Evolutionary conservation across 352 stramenopile species (phyloP), one percentile per base, ranked within the genome.

Genomic region (Phytophthora pistaciae): DNA sequence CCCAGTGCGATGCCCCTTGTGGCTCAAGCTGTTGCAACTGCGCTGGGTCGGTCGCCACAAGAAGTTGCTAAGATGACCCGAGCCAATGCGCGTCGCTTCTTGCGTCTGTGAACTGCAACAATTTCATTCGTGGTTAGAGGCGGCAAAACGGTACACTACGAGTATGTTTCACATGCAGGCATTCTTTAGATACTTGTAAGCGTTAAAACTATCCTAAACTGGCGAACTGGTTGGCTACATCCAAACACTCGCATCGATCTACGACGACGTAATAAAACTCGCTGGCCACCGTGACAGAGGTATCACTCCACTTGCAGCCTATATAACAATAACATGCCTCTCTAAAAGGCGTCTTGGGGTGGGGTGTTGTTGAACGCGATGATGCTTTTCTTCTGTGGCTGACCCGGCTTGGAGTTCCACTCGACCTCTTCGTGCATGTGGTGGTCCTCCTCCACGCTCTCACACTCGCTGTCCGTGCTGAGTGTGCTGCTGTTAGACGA

Each of bases 401-500:
- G 21, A 13, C 49, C 49, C 5, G 13, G 13, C 31, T 59, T 60
- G 27, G 18, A 23, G 18, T n/a, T 68, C 61, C 57, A 75, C 21
- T 70, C 33, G 29, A 20, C 46, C 14, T 63, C 56, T 36, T 50
- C 31, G 4, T 68, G 57, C 57, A 69, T 61, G 46, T 71, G 46
- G 2, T 72, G 46, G 21, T 70, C 61, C 16, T 90, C 80, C 42
- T 82, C 66, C 27, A 60, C 63, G 48, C 85, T 88, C 68, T 91
- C 87, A 31, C 82, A 84, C 68, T 94, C 87, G 64, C 87, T 93
- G 79, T 94, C 87, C 13, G 87, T 94, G 42, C 85, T 88, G 3
- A 77, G 75, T 27, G 79, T 80, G 57, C 79, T 88, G 72, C 77
- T 87, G 65, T 75, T 78, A 16, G 75, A 84, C 31, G 61, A 75